Percentiles rank a stretch among this genome's conserved stretches.
Evolutionary conservation across 2,329 filamentous ascomycete species (phyloP).

Genomic region (Xylaria digitata): DNA sequence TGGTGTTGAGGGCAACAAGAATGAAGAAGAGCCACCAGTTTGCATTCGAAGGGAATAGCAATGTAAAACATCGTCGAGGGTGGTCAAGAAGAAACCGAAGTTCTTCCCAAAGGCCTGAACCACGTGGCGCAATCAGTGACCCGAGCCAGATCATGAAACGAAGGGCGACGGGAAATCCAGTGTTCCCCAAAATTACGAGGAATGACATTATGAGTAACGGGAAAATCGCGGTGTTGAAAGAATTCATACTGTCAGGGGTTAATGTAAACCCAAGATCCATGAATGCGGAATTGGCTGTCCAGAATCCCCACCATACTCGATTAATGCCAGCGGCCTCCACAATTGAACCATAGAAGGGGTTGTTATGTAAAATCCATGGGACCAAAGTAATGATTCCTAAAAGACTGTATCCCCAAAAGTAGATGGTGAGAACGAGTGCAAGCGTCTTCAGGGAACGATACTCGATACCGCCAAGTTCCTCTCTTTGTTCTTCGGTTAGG

Average conservation of each 20-base stretch:
- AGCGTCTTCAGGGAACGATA: constrained; percentile 92
- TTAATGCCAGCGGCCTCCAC: constrained; percentile 72
- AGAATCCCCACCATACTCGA: constrained; percentile 91
- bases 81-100: constrained; percentile 92
- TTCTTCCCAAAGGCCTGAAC: constrained; percentile 85
- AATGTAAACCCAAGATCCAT: constrained; percentile 95
- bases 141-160: constrained; percentile 90
- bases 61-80: constrained; percentile 93
- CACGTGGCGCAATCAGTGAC: constrained; percentile 73
- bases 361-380: constrained; percentile 80
- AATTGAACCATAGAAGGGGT: constrained; percentile 69
- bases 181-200: constrained; percentile 94
- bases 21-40: constrained; percentile 98
- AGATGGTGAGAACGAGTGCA: constrained; percentile 78
- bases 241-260: constrained; percentile 93
- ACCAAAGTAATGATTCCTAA: constrained; percentile 78
- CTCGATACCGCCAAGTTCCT: constrained; percentile 95
- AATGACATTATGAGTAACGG: constrained; percentile 83
- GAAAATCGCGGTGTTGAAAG: constrained; percentile 81
- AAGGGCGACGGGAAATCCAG: constrained; percentile 93
- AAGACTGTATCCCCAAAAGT: constrained; percentile 86
- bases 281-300: constrained; percentile 87
- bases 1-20: constrained; percentile 80
- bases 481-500: constrained; percentile 87
- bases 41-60: constrained; percentile 88